Percentiles rank a stretch among this genome's conserved stretches.
Conservation (phyloP, 2,329 filamentous ascomycete genomes). For the Fusarium anguioides region DNA sequence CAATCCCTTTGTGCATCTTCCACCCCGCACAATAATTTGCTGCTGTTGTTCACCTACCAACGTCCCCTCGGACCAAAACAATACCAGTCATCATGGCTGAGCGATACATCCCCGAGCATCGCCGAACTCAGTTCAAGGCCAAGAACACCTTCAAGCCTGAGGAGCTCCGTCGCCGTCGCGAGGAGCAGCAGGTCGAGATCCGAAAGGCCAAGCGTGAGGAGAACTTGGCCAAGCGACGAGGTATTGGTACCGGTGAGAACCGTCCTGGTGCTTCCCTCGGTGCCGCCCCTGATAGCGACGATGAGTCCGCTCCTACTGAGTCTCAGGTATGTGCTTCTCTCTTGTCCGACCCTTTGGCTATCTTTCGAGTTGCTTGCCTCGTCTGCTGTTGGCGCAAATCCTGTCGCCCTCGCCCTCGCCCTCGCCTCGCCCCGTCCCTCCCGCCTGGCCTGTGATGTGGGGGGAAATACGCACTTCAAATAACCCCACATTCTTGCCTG, state of each 20-base stretch:
- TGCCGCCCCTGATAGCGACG: slow-evolving; percentile 94
- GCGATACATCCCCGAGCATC: slow-evolving; percentile 99
- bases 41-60: slow-evolving; percentile 43
- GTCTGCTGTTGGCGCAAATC: slow-evolving; percentile 13
- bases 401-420: slow-evolving; percentile 21
- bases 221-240: slow-evolving; percentile 97
- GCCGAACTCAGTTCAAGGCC: slow-evolving; percentile 99
- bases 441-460: slow-evolving; percentile 47
- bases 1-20: slow-evolving; percentile 33
- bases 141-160: slow-evolving; percentile 99
- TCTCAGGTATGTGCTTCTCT: slow-evolving; percentile 76
- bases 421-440: slow-evolving; percentile 33
- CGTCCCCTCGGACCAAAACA: slow-evolving; percentile 38
- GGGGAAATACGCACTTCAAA: slow-evolving; percentile 46
- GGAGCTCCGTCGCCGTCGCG: slow-evolving; percentile 95
- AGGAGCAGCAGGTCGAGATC: slow-evolving; percentile 99
- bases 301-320: slow-evolving; percentile 94
- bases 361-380: background rate
- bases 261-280: slow-evolving; percentile 84
- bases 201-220: slow-evolving; percentile 98
- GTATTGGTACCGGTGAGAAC: slow-evolving; percentile 84
- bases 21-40: slow-evolving; percentile 47
- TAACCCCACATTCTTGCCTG: slow-evolving; percentile 49
- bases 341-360: slow-evolving; percentile 22
- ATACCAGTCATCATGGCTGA: slow-evolving; percentile 82